These are phyloP conservation scores for Fusarium nematophilum DNA, from an alignment of 2,329 filamentous ascomycete genomes.

Conservation along the genomic window DNA sequence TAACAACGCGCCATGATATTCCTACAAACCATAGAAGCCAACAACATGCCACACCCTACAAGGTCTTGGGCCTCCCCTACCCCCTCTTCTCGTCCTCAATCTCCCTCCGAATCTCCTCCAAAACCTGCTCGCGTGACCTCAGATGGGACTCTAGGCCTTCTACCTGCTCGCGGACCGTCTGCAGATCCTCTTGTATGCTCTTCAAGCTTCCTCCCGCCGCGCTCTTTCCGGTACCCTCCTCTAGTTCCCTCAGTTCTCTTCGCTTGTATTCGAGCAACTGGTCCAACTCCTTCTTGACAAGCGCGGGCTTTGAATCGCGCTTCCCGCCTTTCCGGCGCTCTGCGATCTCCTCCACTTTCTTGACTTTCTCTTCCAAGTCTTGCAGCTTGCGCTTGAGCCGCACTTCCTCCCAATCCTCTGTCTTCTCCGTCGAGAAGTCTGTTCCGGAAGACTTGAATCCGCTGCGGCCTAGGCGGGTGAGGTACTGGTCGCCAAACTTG, in stretches of 20 bases:
- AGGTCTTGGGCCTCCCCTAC: conserved; percentile 47
- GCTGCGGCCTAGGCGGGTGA: conserved; percentile 87
- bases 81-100: conserved; percentile 86
- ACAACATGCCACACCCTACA: conserved; percentile 23
- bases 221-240: conserved; percentile 75
- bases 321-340: conserved; percentile 71
- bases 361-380: conserved; percentile 89
- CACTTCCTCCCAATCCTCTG: conserved; percentile 98
- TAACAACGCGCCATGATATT: conserved; percentile 44
- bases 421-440: conserved; percentile 86
- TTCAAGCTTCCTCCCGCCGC: conserved; percentile 79
- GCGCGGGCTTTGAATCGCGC: conserved; percentile 83
- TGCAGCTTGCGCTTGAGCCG: conserved; percentile 90
- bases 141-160: conserved; percentile 89
- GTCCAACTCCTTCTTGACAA: conserved; percentile 94
- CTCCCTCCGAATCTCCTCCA: conserved; percentile 82
- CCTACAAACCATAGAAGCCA: conserved; percentile 37
- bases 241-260: conserved; percentile 78
- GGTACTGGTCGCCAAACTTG: conserved; percentile 97
- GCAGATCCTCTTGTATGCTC: conserved; percentile 84
- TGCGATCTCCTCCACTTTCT: conserved; percentile 80
- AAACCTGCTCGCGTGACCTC: conserved; percentile 76
- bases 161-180: conserved; percentile 92
- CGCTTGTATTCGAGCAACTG: conserved; percentile 96
- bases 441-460: conserved; percentile 86